phyloP scores from a whole-genome alignment of 768 basidiomycete genomes.

The Pisolithus albus region DNA sequence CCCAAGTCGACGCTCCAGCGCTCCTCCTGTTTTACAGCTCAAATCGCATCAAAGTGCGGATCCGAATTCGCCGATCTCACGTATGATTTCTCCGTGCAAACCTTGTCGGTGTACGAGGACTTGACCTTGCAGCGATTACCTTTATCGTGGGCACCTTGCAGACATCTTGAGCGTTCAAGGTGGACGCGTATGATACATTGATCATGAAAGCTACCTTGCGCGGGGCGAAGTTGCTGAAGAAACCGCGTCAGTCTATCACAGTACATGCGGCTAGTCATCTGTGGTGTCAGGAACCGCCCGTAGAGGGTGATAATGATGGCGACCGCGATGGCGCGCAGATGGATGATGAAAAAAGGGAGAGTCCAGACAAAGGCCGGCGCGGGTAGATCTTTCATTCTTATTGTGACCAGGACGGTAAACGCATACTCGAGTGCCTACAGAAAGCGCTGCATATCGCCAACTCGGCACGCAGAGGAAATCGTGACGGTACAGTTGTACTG shows the following conservation, averaged over 20 bases:
- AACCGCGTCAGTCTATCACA: conserved; percentile 94
- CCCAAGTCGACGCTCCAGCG: conserved; percentile 87
- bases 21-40: conserved; percentile 95
- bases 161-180: conserved; percentile 82
- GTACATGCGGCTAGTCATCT: conserved; percentile 93
- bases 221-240: conserved; percentile 93
- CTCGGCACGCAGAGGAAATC: conserved; percentile 92
- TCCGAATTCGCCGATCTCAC: conserved; percentile 93
- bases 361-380: conserved; percentile 41
- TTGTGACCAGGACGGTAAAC: conserved; percentile 76
- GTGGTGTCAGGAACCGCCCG: conserved; percentile 85
- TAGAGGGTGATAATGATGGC: conserved; percentile 34
- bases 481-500: conserved; percentile 95
- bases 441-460: conserved; percentile 95
- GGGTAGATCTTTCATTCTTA: conserved; percentile 34
- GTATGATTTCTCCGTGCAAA: conserved; percentile 97
- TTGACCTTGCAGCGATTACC: conserved; percentile 96
- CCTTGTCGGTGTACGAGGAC: conserved; percentile 97
- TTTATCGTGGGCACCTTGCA: conserved; percentile 89
- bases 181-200: conserved; percentile 94
- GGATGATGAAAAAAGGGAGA: conserved; percentile 20
- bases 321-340: conserved; percentile 29
- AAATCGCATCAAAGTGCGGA: conserved; percentile 89
- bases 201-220: conserved; percentile 99
- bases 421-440: conserved; percentile 95